Evolutionary conservation across 2,329 filamentous ascomycete species (phyloP).

Genomic region (Herpotrichia juniperi): DNA sequence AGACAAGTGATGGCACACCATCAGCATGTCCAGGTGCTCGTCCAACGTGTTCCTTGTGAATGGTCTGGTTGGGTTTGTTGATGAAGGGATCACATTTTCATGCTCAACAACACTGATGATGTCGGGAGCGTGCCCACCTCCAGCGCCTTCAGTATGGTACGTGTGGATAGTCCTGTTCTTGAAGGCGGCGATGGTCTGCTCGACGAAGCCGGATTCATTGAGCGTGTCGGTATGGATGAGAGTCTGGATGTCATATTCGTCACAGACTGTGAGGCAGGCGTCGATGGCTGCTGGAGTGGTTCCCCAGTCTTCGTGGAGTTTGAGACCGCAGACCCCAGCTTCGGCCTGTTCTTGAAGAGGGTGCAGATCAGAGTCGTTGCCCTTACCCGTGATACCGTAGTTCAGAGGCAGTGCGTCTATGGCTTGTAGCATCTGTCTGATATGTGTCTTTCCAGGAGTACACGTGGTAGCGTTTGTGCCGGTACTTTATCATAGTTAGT

Average conservation of each 20-base stretch:
- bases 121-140: slow-evolving; percentile 92
- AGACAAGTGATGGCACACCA: slow-evolving; percentile 95
- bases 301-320: slow-evolving; percentile 97
- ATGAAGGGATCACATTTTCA: slow-evolving; percentile 84
- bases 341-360: slow-evolving; percentile 79
- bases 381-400: slow-evolving; percentile 89
- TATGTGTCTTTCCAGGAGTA: slow-evolving; percentile 82
- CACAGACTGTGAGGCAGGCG: slow-evolving; percentile 78
- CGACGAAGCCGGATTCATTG: slow-evolving; percentile 97
- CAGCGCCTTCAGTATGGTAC: slow-evolving; percentile 95
- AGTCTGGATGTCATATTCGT: slow-evolving; percentile 90
- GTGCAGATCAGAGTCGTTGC: slow-evolving; percentile 76
- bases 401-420: slow-evolving; percentile 83
- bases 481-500: slow-evolving; percentile 60
- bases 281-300: slow-evolving; percentile 91
- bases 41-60: slow-evolving; percentile 92
- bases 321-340: slow-evolving; percentile 87
- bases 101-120: slow-evolving; percentile 94
- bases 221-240: slow-evolving; percentile 95
- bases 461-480: slow-evolving; percentile 93
- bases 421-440: slow-evolving; percentile 88
- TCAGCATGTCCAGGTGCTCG: slow-evolving; percentile 97
- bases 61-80: slow-evolving; percentile 90
- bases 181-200: slow-evolving; percentile 85
- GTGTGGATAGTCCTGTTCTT: slow-evolving; percentile 90